Conservation (phyloP, 2,329 filamentous ascomycete genomes). For the Microsporum canis region DNA sequence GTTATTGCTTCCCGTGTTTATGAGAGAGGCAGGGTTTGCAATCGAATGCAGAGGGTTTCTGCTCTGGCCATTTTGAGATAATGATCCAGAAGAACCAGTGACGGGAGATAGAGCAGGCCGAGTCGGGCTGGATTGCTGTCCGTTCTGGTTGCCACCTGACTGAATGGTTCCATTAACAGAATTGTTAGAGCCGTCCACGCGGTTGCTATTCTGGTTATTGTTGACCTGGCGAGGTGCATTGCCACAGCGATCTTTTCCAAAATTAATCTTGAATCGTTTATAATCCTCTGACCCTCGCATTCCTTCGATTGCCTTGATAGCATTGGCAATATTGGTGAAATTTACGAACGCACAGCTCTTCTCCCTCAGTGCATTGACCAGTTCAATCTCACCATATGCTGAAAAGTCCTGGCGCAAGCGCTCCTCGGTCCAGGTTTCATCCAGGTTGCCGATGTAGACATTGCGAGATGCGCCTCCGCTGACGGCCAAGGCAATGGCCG, state of each 20-base stretch:
- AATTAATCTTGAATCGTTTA: slow-evolving; percentile 98
- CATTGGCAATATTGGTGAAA: slow-evolving; percentile 99
- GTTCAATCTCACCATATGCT: slow-evolving; percentile 93
- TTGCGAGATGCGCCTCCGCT: slow-evolving; percentile 96
- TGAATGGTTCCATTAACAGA: slow-evolving; percentile 46
- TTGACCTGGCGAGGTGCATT: slow-evolving; percentile 86
- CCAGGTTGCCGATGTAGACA: slow-evolving; percentile 94
- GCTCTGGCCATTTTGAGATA: slow-evolving; percentile 45
- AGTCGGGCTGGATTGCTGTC: slow-evolving; percentile 50
- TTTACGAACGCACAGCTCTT: slow-evolving; percentile 99
- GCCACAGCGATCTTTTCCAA: slow-evolving; percentile 95
- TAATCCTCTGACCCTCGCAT: slow-evolving; percentile 92
- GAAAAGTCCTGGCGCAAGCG: slow-evolving; percentile 91
- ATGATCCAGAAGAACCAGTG: slow-evolving; percentile 41
- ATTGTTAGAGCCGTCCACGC: slow-evolving; percentile 47
- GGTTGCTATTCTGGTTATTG: slow-evolving; percentile 53
- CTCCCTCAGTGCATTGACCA: slow-evolving; percentile 91
- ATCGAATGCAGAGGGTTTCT: slow-evolving; percentile 45
- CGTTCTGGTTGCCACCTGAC: slow-evolving; percentile 41
- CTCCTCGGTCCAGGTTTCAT: slow-evolving; percentile 95
- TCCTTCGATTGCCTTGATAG: slow-evolving; percentile 97
- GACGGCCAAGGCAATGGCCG: slow-evolving; percentile 89
- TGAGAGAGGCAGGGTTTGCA: slow-evolving; percentile 55
- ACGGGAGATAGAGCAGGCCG: slow-evolving; percentile 43
- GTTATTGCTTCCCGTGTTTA: slow-evolving; percentile 71